Conservation (phyloP, 768 basidiomycete genomes). For the Amanita pallidorosea region DNA sequence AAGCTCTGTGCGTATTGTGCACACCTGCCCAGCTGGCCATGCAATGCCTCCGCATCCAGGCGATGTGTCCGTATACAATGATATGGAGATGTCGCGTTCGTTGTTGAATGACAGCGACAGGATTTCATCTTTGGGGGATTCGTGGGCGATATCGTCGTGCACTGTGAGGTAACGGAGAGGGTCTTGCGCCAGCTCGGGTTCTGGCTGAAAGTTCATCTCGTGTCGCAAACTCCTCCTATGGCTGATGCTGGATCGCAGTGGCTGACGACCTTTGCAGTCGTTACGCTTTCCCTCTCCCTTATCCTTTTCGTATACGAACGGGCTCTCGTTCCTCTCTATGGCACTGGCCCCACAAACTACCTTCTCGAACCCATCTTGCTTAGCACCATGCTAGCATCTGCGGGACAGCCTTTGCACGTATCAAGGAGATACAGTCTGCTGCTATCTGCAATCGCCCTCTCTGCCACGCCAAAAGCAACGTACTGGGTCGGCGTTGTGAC, state of each 20-base stretch:
- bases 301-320: conserved; percentile 53
- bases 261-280: neutral
- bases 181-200: conserved; percentile 29
- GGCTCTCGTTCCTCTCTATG: conserved; percentile 61
- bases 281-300: conserved; percentile 35
- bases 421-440: conserved; percentile 19
- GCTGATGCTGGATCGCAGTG: neutral
- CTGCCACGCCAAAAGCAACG: conserved; percentile 46
- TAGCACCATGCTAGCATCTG: conserved; percentile 24
- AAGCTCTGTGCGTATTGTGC: neutral
- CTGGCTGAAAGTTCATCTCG: conserved; percentile 2
- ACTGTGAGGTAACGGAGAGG: conserved; percentile 50
- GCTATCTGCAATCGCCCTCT: conserved; percentile 29
- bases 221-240: no score
- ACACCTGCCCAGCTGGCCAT: conserved; percentile 88
- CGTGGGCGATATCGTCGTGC: conserved; percentile 20
- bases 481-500: conserved; percentile 59
- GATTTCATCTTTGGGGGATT: conserved; percentile 29
- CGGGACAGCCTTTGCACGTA: conserved; percentile 28
- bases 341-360: conserved; percentile 40
- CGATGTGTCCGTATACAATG: conserved; percentile 61
- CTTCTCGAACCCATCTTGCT: conserved; percentile 31
- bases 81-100: conserved; percentile 24
- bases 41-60: conserved; percentile 89
- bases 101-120: conserved; percentile 32